A percentile compares a stretch with the other conserved stretches of the same genome.
phyloP scores from a whole-genome alignment of 352 stramenopile species.

The Phytopythium montanum region DNA sequence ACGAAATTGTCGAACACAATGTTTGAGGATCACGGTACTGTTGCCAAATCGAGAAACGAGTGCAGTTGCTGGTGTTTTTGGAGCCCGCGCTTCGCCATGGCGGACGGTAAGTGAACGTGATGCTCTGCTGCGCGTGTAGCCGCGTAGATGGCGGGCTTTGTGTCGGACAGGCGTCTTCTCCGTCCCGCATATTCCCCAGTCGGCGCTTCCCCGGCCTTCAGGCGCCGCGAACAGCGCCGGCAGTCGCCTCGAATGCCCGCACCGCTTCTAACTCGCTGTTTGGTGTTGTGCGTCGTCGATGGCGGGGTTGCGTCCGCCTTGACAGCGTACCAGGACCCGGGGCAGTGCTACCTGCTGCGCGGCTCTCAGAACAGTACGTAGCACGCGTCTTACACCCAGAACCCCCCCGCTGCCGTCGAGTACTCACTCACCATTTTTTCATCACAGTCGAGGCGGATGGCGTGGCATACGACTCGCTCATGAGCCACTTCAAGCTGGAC shows the following conservation, averaged over 20 bases:
- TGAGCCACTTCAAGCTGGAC: slow-evolving; percentile 70
- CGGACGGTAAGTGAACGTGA: background rate
- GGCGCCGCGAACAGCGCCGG: background rate
- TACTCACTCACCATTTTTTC: background rate
- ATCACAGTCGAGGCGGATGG: slow-evolving; percentile 51
- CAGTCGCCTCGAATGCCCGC: background rate
- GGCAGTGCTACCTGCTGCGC: slow-evolving; percentile 57
- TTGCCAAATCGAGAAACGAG: background rate
- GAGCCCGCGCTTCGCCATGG: background rate
- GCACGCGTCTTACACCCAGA: background rate
- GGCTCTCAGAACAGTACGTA: slow-evolving; percentile 53
- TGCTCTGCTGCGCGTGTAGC: background rate
- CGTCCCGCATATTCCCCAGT: background rate
- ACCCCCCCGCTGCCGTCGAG: background rate
- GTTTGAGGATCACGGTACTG: background rate
- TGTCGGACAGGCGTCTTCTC: background rate
- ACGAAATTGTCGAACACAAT: no score
- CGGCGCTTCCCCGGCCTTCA: background rate
- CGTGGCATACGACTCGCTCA: slow-evolving; percentile 54
- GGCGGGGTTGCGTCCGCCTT: background rate
- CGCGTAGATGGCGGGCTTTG: no score
- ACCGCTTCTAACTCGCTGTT: background rate
- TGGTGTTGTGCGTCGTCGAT: background rate
- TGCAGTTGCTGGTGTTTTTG: background rate
- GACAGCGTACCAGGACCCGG: slow-evolving; percentile 27